These are phyloP conservation scores for Chloranthus sessilifolius DNA, from an alignment of 164 flowering plant species.

Conservation along the genomic window DNA sequence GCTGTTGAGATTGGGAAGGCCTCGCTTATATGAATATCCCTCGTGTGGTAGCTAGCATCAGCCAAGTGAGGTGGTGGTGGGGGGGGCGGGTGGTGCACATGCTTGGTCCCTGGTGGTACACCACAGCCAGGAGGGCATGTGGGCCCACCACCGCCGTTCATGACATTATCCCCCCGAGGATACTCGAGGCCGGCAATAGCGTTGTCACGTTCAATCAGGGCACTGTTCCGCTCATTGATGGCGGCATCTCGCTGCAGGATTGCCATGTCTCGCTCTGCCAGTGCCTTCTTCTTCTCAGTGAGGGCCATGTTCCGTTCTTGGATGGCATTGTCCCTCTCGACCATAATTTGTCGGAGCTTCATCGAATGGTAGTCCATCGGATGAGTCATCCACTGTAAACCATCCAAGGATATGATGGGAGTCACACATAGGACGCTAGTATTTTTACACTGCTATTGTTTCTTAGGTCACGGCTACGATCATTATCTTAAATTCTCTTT, in stretches of 20 bases:
- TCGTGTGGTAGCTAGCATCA: slow-evolving; percentile 32
- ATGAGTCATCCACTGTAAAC: slow-evolving; percentile 58
- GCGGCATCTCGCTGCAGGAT: slow-evolving; percentile 62
- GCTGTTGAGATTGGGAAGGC: slow-evolving; percentile 33
- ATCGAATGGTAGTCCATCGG: slow-evolving; percentile 56
- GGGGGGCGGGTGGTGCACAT: slow-evolving; percentile 22
- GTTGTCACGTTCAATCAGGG: slow-evolving; percentile 48
- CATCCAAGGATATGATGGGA: neutral
- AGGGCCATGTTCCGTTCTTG: slow-evolving; percentile 65
- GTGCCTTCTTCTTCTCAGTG: slow-evolving; percentile 59
- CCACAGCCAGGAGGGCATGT: slow-evolving; percentile 51
- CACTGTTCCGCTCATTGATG: slow-evolving; percentile 58
- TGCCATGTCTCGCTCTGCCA: slow-evolving; percentile 67
- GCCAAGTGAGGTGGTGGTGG: slow-evolving; percentile 5
- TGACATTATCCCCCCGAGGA: slow-evolving; percentile 45
- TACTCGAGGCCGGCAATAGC: slow-evolving; percentile 73
- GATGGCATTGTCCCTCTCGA: slow-evolving; percentile 82
- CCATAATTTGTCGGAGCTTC: slow-evolving; percentile 54
- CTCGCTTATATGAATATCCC: slow-evolving; percentile 25
- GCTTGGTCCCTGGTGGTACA: slow-evolving; percentile 57
- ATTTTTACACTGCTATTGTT: too few relatives aligned
- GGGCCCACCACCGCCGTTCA: slow-evolving; percentile 31
- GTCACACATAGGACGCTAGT: too few relatives aligned
- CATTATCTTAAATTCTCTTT: too few relatives aligned
- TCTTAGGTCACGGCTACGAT: too few relatives aligned